Base-by-base conservation (phyloP, 2,329 filamentous ascomycete species). In the Cylindrodendrum hubeiense region DNA sequence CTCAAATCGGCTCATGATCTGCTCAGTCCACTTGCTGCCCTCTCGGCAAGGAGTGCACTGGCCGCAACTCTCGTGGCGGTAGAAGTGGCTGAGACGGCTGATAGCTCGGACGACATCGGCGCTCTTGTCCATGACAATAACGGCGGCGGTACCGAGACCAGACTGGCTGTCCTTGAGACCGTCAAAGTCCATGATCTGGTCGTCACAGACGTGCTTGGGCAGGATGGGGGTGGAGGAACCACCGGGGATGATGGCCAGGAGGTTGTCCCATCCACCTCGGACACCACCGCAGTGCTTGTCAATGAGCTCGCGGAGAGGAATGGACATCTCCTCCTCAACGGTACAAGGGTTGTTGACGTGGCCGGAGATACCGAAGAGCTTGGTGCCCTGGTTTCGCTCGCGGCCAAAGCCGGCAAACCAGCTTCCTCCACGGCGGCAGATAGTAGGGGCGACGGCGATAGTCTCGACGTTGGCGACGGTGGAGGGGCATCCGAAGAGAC, bases 11-110 rank as follows among this genome's bases (percentile, higher is more conserved):
- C 92, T 86, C 96, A 99, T 98, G 82, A 99, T 98, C 86, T 99
- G 95, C 83, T 97, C 93, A 12, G 95, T 98, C 96, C 96, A 99
- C 86, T 97, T 98, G 86, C 92, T 97, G 71, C 96, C 96, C 85
- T 99, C 96, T 79, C 96, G 93, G 88, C 96, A 99, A n/a, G 96
- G 96, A 63, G 96, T 99, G 86, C 96, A 99, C 85, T 99, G 96
- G 66, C 96, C 96, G 82, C 96, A 99, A 72, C 91, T 95, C 86
- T 99, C 96, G 85, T 99, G 96, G 82, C 95, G 93, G 87, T 99
- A 99, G 86, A 99, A 99, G 81, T 95, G 93, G 76, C 93, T 93
- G 74, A 99, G 90, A 75, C 96, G 91, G 70, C 93, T 91, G 79
- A 99, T 98, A 78, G 94, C 93, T 71, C 95, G 92, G 72, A 99